Base-by-base conservation (phyloP, 805 yeast genomes). In the Kuraishia molischiana region DNA sequence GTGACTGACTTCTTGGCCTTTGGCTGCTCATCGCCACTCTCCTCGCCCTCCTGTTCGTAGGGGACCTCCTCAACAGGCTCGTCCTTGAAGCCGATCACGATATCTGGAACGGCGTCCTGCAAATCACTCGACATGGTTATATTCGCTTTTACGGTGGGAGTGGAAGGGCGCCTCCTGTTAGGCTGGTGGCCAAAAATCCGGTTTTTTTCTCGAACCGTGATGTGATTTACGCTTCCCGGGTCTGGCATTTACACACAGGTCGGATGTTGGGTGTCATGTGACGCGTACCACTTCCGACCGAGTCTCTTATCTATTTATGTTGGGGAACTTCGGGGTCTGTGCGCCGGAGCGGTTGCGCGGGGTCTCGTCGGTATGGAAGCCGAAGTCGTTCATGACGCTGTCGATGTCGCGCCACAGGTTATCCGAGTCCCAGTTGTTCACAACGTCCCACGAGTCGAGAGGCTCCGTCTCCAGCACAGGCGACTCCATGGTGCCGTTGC, bases 351-450 rank as follows among this genome's bases (percentile, higher is more conserved):
- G 11, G 26, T 22, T 8, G 10, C 26, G 8, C 11, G 26, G 8
- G 11, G 26, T 22, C 10, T 32, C 46, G 38, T 66, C 67, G 3
- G 85, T 77, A 46, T 83, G 85, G 62, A 86, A 86, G 4, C 95
- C 96, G 59, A 85, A 86, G 52, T 85, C 95, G 52, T 83, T 85
- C 95, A 86, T 85, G 41, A 86, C 83, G 35, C 85, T 68, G 45
- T 85, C 95, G 21, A 86, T 89, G 52, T 86, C 94, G 51, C 79
- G 82, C 87, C 82, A 79, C 18, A 77, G 61, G 41, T 72, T 46
- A 36, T 73, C 82, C 19, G 72, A 67, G 47, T 72, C 77, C 53
- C 69, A 57, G 29, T 35, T 38, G 13, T 43, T 44, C 5, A 47
- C 49, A 34, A 51, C 17, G 29, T 67, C 74, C 56, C 71, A 61